Evolutionary conservation across 2,329 filamentous ascomycete genomes (phyloP), one percentile per base, ranked within the genome.

Genomic region (Exophiala viscosa): DNA sequence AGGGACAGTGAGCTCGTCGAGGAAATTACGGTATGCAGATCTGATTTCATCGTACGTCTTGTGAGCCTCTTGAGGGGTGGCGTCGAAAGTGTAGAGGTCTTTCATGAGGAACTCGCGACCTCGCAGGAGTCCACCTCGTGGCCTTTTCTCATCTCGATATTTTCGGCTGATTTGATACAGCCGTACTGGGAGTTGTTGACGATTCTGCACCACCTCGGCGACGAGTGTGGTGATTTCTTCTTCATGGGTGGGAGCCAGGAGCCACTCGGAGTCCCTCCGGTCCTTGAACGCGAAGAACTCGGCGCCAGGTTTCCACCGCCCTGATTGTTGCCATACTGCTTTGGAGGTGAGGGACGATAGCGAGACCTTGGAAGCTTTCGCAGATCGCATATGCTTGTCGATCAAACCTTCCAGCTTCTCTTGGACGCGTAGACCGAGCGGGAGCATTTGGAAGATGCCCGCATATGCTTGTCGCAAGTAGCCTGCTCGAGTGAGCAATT

Each of bases 81-180:
- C 73, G 65, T 99, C 93, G 65, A 99, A 99, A 0, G 91, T 96
- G 68, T 99, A 99, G 1, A 99, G 79, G 69, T 99, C 93, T 70
- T 99, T 99, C 93, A 99, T 99, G 62, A 90, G 73, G 64, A 99
- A 99, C 65, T 99, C 93, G 56, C 90, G 84, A 1, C 89, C 87
- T 8, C 93, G 84, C 7, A 99, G 76, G 1, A 99, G 76, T 10
- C 93, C 93, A 62, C 95, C 88, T 31, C 93, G 82, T 15, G 93
- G 93, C 20, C 93, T 81, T 51, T 86, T 81, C 70, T 99, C 93
- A 72, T 99, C 93, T 44, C 93, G 84, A 66, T 97, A 99, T 70
- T 99, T 99, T 42, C 92, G 68, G 88, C 87, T 85, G 44, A 93
- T 93, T 67, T 99, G 93, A 65, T 97, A 99, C 0, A 99, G 73